Evolutionary conservation across 140 eudicot species (phyloP), one percentile per base, ranked within the genome.

Genomic region (Bidens hawaiensis): DNA sequence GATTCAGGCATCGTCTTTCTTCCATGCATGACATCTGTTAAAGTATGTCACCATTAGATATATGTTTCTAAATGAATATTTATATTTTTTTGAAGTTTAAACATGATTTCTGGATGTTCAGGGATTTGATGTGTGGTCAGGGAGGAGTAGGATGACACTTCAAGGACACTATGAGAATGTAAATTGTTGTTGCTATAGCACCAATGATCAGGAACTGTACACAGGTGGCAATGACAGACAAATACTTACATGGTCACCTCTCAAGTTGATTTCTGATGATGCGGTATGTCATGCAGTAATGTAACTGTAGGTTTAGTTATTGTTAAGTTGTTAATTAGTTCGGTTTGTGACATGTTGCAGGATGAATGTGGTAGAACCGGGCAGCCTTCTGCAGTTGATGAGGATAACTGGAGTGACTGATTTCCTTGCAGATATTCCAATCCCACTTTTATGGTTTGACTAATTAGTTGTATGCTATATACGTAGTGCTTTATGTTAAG

Each of bases 321-420:
- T 56, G 16, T n/a, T 30, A 27, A 25, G 64, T 15, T 34, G 16
- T 25, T 24, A 12, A 18, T 14, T 16, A 27, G 31, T 55, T 69
- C 64, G 28, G 34, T 16, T 65, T 67, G 16, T 41, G 64, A 65
- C 42, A 15, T 69, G 69, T 85, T 14, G 1, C 60, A 90, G 97
- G 94, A 82, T 55, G 86, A 86, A 60, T 30, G 63, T 63, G 78
- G 58, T 65, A 6, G 67, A 26, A 81, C 69, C 15, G 86, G 77
- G 60, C 72, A 77, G 52, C 66, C 68, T 68, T 36, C 71, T 9
- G 72, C 76, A n/a, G 60, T 3, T 50, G 99, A 93, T 62, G 78
- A 85, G 71, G 99, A 93, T 81, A 87, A 83, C 68, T 88, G 99
- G 99, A 93, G 99, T 57, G 96, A 93, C 67, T 93, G 68, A 82